Percentiles rank a stretch among this genome's conserved stretches.
Conservation (phyloP, 768 basidiomycete genomes). For the Boletus coccyginus region DNA sequence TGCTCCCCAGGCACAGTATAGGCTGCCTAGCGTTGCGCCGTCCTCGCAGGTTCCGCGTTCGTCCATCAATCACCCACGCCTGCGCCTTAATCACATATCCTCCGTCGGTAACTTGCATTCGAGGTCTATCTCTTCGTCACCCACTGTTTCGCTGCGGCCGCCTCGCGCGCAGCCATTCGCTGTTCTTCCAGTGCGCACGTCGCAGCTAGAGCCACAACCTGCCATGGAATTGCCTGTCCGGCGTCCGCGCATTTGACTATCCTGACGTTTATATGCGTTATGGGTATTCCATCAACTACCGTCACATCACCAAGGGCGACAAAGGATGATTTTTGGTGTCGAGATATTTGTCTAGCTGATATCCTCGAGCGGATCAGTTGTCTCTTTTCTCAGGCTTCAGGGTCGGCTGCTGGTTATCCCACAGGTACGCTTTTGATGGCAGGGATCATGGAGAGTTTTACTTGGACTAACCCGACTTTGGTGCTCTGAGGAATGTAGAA, state of each 20-base stretch:
- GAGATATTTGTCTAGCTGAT: no score
- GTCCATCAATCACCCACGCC: background rate
- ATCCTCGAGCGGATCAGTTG: background rate
- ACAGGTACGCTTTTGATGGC: background rate
- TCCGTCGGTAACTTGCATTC: background rate
- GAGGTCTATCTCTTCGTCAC: background rate
- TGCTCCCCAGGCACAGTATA: background rate
- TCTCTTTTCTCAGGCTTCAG: no score
- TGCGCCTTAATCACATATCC: background rate
- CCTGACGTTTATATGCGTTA: background rate
- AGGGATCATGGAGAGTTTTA: background rate
- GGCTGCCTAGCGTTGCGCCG: background rate
- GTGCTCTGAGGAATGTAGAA: background rate
- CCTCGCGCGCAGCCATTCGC: constrained; percentile 18
- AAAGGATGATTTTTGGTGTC: background rate
- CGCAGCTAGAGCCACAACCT: constrained; percentile 32
- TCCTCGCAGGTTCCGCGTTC: background rate
- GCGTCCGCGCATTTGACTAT: background rate
- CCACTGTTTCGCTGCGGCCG: background rate
- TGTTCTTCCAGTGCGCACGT: constrained; percentile 27
- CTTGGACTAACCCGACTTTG: no score
- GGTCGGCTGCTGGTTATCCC: background rate
- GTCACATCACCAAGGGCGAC: background rate
- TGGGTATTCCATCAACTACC: background rate
- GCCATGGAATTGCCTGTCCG: constrained; percentile 29